phyloP scores from a whole-genome alignment of 169 alveolate genomes.

The Theileria parva region DNA sequence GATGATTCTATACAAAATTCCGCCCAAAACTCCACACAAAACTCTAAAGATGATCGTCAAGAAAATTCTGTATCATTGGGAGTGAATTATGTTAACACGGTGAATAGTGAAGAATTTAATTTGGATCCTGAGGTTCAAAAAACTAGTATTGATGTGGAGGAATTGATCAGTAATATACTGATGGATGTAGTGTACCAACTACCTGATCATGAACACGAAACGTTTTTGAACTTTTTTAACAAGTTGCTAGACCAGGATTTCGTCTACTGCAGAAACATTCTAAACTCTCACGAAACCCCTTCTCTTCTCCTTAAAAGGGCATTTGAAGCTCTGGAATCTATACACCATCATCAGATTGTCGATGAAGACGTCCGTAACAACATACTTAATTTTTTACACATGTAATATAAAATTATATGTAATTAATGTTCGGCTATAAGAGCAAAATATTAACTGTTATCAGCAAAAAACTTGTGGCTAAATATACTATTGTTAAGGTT shows the following conservation, averaged over 20 bases:
- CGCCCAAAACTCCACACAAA: not conserved
- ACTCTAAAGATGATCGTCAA: not conserved
- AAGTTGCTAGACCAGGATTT: conserved; percentile 22
- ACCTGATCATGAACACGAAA: not conserved
- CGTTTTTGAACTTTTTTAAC: conserved; percentile 5
- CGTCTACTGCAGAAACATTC: conserved; percentile 8
- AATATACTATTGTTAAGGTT: not conserved
- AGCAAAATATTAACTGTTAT: too few relatives aligned
- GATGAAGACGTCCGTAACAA: not conserved
- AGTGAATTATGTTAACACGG: not conserved
- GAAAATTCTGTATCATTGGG: not conserved
- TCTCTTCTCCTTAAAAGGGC: conserved; percentile 8
- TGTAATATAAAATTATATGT: not conserved
- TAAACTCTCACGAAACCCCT: conserved; percentile 15
- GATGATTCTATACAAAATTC: not conserved
- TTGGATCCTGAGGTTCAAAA: not conserved
- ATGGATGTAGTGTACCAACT: not conserved
- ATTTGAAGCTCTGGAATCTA: not conserved
- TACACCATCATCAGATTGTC: not conserved
- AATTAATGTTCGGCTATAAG: not conserved
- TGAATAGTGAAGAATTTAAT: not conserved
- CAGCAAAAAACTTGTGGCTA: too few relatives aligned
- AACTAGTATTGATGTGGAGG: not conserved
- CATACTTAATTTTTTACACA: conserved; percentile 9
- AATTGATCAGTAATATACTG: not conserved